Conservation (phyloP, 108 stramenopile species). For the Nannochloropsis gaditana region DNA sequence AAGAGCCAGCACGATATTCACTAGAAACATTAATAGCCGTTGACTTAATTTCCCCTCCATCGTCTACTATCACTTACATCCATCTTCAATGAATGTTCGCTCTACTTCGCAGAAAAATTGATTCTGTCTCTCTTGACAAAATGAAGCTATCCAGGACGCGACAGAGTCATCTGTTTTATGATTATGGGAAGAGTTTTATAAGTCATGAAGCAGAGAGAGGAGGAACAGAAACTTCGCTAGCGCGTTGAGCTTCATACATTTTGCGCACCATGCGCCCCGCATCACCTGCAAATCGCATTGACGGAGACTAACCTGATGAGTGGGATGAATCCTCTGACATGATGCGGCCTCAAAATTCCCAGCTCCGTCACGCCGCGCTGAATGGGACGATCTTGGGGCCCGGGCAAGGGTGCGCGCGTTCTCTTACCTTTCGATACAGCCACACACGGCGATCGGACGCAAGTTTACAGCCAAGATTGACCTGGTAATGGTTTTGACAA, state of each 20-base stretch:
- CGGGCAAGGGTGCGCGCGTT: too few relatives aligned
- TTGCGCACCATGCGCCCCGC: too few relatives aligned
- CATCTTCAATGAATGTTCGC: conserved; percentile 88
- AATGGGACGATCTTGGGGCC: too few relatives aligned
- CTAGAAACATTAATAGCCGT: not conserved
- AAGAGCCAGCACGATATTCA: not conserved
- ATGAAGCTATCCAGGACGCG: conserved; percentile 45
- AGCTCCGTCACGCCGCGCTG: too few relatives aligned
- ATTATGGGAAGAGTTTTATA: not conserved
- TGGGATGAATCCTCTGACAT: conserved; percentile 13
- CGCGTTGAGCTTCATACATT: too few relatives aligned
- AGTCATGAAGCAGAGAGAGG: not conserved
- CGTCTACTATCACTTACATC: conserved; percentile 42
- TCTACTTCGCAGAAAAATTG: conserved; percentile 79
- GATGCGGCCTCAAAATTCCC: too few relatives aligned
- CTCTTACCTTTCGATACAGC: too few relatives aligned
- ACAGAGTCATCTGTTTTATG: not conserved
- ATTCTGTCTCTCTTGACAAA: conserved; percentile 38
- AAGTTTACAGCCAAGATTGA: too few relatives aligned
- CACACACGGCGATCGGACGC: too few relatives aligned
- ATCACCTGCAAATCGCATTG: not conserved
- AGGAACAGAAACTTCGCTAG: not conserved
- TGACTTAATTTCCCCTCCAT: not conserved
- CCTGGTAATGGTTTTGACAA: too few relatives aligned
- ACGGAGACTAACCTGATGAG: not conserved